Conservation (phyloP, 495 filamentous ascomycete genomes). For the Penicillium psychrofluorescens region DNA sequence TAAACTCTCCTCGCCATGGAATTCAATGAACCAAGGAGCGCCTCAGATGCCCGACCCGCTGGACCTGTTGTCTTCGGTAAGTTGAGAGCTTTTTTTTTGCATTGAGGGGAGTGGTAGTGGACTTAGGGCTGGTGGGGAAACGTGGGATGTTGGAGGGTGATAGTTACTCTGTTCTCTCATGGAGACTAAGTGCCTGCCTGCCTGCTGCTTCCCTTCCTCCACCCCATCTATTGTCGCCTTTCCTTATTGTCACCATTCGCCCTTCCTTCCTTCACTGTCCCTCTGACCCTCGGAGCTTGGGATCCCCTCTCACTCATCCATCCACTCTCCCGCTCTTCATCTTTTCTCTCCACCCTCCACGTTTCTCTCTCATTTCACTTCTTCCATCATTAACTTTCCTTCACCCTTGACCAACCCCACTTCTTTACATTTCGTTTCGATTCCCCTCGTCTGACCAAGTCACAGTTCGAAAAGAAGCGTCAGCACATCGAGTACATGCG, state of each 20-base stretch:
- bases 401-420: neutral
- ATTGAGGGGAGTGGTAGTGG: too few relatives aligned
- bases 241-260: neutral
- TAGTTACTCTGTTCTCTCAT: too few relatives aligned
- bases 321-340: neutral
- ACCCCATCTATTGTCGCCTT: neutral
- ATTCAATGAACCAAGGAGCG: slow-evolving; percentile 57
- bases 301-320: neutral
- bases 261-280: neutral
- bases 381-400: neutral
- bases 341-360: neutral
- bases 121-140: too few relatives aligned
- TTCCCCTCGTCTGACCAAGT: slow-evolving; percentile 14
- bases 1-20: slow-evolving; percentile 68
- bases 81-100: slow-evolving; percentile 9
- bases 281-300: neutral
- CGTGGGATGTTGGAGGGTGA: too few relatives aligned
- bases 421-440: neutral
- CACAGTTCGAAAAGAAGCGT: slow-evolving; percentile 85
- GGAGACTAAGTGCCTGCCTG: too few relatives aligned
- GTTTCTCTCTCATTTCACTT: neutral
- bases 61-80: slow-evolving; percentile 52
- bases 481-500: slow-evolving; percentile 78
- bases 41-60: slow-evolving; percentile 47
- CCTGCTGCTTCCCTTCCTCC: neutral